These are phyloP conservation scores for Fusarium sp. DNA, from an alignment of 2,329 filamentous ascomycete genomes.

Conservation along the genomic window DNA sequence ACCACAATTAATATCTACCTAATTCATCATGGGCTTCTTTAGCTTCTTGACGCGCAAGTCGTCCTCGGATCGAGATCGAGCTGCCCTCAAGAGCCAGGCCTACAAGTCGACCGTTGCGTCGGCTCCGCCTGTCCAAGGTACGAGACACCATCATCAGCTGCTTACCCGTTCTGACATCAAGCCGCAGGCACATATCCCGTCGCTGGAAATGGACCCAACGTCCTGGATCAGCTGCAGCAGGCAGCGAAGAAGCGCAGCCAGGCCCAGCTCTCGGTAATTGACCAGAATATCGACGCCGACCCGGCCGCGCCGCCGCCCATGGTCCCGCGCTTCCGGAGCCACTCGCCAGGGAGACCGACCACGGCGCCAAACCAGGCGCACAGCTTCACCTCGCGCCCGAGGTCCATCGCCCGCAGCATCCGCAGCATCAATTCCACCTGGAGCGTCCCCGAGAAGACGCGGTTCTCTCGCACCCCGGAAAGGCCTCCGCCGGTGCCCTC, in stretches of 20 bases:
- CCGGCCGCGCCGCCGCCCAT: conserved; percentile 36
- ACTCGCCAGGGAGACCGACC: conserved; percentile 34
- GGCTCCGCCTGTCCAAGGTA: conserved; percentile 46
- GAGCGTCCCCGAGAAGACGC: conserved; percentile 33
- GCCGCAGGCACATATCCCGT: conserved; percentile 47
- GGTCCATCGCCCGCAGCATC: conserved; percentile 37
- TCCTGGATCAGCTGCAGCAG: conserved; percentile 46
- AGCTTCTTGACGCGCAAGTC: conserved; percentile 44
- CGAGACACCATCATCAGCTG: not conserved
- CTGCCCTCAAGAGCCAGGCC: conserved; percentile 42
- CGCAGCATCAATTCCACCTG: conserved; percentile 39
- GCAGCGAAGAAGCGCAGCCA: conserved; percentile 47
- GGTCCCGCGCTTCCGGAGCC: conserved; percentile 34
- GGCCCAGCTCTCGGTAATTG: conserved; percentile 36
- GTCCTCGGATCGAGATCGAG: conserved; percentile 16
- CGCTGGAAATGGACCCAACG: conserved; percentile 46
- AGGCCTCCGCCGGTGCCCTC: conserved; percentile 42
- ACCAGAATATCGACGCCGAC: conserved; percentile 12
- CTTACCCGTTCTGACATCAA: not conserved
- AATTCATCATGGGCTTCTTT: conserved; percentile 48
- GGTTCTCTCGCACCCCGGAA: conserved; percentile 23
- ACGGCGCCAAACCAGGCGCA: conserved; percentile 40
- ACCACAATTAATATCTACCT: not conserved
- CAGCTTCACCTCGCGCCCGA: conserved; percentile 23
- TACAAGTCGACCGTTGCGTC: conserved; percentile 47